Evolutionary conservation across 1,139 yeast genomes (phyloP).

Genomic region (Meyerozyma sp.): DNA sequence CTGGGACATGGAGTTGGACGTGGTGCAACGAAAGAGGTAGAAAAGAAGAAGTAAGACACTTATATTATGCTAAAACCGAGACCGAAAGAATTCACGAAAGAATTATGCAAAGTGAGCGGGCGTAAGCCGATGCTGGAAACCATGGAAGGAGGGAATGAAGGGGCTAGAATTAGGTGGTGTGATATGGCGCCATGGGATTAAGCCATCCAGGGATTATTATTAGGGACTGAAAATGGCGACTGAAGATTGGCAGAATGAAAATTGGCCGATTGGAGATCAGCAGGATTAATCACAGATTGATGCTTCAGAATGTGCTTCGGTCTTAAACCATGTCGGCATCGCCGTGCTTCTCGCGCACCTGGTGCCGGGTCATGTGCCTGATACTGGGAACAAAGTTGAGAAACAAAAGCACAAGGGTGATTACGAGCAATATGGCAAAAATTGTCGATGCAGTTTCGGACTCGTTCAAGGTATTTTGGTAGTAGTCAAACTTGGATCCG

Average conservation of each 20-base stretch:
- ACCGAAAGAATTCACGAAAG: too few species aligned
- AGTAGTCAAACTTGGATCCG: slow-evolving; percentile 1
- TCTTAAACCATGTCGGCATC: neutral
- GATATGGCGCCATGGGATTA: too few species aligned
- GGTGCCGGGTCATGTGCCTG: neutral
- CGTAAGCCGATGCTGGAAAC: too few species aligned
- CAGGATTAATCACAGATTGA: too few species aligned
- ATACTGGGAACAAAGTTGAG: slow-evolving; percentile 8
- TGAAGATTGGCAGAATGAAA: too few species aligned
- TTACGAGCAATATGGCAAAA: slow-evolving; percentile 11
- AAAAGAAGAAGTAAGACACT: neutral
- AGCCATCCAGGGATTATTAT: too few species aligned
- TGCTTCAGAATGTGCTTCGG: neutral
- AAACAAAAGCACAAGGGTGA: slow-evolving; percentile 10
- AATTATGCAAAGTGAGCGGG: too few species aligned
- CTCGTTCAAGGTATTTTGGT: slow-evolving; percentile 3
- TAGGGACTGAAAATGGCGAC: too few species aligned
- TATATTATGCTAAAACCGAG: neutral
- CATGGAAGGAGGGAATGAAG: too few species aligned
- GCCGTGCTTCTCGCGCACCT: neutral
- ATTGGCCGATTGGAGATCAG: neutral
- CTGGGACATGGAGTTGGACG: slow-evolving; percentile 41
- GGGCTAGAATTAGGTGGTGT: too few species aligned
- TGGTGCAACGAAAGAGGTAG: neutral
- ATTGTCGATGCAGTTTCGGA: slow-evolving; percentile 5